Evolutionary conservation across 2,329 filamentous ascomycete species (phyloP).

Genomic region (Thielaviopsis punctulata): DNA sequence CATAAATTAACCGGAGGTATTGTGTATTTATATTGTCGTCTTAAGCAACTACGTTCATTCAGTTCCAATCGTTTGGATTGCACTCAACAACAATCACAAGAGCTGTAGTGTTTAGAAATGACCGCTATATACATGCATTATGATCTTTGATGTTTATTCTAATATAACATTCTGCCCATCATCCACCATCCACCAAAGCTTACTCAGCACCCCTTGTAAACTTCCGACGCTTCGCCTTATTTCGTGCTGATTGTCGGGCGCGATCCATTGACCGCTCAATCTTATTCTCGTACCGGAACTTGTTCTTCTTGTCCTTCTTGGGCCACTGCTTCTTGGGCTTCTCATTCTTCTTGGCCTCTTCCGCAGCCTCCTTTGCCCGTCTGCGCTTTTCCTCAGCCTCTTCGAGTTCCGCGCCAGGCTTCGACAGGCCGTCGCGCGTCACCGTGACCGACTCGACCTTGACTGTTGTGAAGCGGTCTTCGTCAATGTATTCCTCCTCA

Average conservation of each 20-base stretch:
- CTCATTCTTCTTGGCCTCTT: slow-evolving; percentile 18
- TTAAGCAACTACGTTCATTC: no score
- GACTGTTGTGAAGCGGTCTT: slow-evolving; percentile 89
- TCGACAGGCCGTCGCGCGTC: slow-evolving; percentile 53
- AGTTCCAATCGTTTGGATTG: no score
- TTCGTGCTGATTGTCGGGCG: slow-evolving; percentile 55
- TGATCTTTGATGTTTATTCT: neutral
- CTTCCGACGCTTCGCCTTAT: slow-evolving; percentile 20
- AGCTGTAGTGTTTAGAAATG: neutral
- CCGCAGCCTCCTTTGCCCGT: slow-evolving; percentile 19
- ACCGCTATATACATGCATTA: neutral
- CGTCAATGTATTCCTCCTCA: slow-evolving; percentile 89
- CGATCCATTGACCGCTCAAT: slow-evolving; percentile 59
- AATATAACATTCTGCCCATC: neutral
- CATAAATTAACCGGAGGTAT: no score
- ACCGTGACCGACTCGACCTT: slow-evolving; percentile 80
- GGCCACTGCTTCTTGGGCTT: slow-evolving; percentile 30
- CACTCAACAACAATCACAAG: no score
- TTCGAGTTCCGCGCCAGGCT: slow-evolving; percentile 23
- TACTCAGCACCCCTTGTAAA: slow-evolving; percentile 1
- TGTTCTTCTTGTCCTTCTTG: slow-evolving; percentile 56
- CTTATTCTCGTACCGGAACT: slow-evolving; percentile 87
- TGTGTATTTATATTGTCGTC: no score
- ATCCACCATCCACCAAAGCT: no score
- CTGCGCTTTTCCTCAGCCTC: slow-evolving; percentile 23